These are phyloP conservation scores for Chlamydomonas sp. DNA, from an alignment of 139 green algal species.

Conservation along the genomic window DNA sequence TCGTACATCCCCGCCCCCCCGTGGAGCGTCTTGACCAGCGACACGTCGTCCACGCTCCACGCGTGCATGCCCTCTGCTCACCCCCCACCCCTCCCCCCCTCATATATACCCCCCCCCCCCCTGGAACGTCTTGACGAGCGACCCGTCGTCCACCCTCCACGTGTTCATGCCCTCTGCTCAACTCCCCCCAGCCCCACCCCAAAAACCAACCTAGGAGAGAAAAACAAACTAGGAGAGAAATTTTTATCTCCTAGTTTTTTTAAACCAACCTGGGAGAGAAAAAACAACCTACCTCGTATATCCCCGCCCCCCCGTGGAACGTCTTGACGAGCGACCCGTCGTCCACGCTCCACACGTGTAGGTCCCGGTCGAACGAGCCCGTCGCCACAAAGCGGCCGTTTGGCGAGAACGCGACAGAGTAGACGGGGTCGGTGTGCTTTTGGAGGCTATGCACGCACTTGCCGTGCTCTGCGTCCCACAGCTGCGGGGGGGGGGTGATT, in stretches of 20 bases:
- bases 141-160: conserved; percentile 63
- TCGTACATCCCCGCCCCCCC: conserved; percentile 77
- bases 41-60: conserved; percentile 63
- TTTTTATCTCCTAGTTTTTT: too few species aligned
- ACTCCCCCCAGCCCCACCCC: too few species aligned
- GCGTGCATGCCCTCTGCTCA: conserved; percentile 64
- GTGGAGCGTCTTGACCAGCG: conserved; percentile 52
- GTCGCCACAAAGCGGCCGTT: conserved; percentile 67
- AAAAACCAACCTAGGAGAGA: too few species aligned
- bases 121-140: conserved; percentile 52
- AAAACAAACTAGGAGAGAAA: too few species aligned
- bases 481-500: too few species aligned
- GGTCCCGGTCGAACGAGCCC: conserved; percentile 66
- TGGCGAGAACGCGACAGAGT: conserved; percentile 76
- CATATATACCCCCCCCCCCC: conserved; percentile 60
- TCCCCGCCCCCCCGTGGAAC: conserved; percentile 59
- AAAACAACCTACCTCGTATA: too few species aligned
- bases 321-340: conserved; percentile 58
- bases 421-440: conserved; percentile 68
- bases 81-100: too few species aligned
- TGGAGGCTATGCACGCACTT: conserved; percentile 52
- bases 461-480: conserved; percentile 78
- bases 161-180: conserved; percentile 64
- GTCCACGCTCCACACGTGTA: conserved; percentile 71
- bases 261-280: too few species aligned